Conservation (phyloP, 371 early-diverging fungal genomes). For the Mortierella sp. region DNA sequence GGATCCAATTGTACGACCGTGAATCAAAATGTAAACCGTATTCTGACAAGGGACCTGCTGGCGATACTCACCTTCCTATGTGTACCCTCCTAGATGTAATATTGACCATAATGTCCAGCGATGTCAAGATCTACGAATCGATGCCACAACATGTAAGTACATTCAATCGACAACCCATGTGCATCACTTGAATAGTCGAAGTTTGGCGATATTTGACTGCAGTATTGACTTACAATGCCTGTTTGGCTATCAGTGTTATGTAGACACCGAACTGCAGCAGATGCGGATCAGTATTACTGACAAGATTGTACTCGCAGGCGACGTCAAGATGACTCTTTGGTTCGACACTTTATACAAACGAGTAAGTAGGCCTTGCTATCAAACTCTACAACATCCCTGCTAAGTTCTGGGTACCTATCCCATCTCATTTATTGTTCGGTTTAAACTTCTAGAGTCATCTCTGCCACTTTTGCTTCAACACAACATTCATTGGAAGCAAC, state of each 20-base stretch:
- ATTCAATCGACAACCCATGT: not conserved
- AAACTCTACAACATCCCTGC: no score
- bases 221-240: no score
- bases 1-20: slow-evolving; percentile 26
- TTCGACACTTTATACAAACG: slow-evolving; percentile 47
- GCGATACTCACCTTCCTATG: not conserved
- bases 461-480: slow-evolving; percentile 66
- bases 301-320: slow-evolving; percentile 54
- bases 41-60: no score
- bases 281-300: slow-evolving; percentile 48
- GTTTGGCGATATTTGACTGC: not conserved
- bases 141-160: slow-evolving; percentile 24
- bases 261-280: slow-evolving; percentile 34
- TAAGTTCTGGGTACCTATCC: no score
- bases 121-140: slow-evolving; percentile 39
- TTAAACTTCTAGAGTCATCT: slow-evolving; percentile 34
- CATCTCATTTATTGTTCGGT: no score
- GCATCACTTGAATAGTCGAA: not conserved
- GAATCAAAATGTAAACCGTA: no score
- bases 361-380: slow-evolving; percentile 20
- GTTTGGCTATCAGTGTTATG: slow-evolving; percentile 38
- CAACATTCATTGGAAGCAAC: slow-evolving; percentile 56
- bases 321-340: slow-evolving; percentile 62
- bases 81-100: slow-evolving; percentile 12
- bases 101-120: slow-evolving; percentile 45